Base-by-base conservation (phyloP, 192 early-diverging fungal genomes). In the Coemansia brasiliensis region DNA sequence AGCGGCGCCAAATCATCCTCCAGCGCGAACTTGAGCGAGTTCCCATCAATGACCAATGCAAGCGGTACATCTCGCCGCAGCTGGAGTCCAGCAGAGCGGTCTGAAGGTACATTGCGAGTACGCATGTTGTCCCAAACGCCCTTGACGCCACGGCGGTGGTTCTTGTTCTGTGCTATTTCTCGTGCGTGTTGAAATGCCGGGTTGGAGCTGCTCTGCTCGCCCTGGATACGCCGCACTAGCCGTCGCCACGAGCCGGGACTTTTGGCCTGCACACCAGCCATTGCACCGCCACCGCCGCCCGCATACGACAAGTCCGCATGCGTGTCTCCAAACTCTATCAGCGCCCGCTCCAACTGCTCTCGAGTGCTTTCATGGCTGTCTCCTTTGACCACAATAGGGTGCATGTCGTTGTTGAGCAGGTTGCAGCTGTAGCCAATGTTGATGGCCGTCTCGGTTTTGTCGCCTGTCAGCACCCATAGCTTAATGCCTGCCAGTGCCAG, bases 381-480 rank as follows among this genome's bases (percentile, higher is more conserved):
- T 16, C 76, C 85, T 21, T 83, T 76, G 35, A 98, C 83, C 22
- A 94, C 79, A 6, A 96, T 84, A 12, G 94, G 73, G 57, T 88
- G 84, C 93, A 94, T 95, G 37, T 89, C 87, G 24, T 79, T 75
- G 41, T 86, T 83, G 4, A 98, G 76, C 41, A 99, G 72, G 55
- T 95, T 95, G 80, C 93, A 94, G 13, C 94, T 90, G 54, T 91
- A 92, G 15, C 94, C 96, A 79, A 98, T 98, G 65, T 96, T 95
- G 69, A 98, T 96, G 2, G 96, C 96, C 0, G 96, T 98, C 61
- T 97, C 94, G 42, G 90, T 88, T 75, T 98, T 98, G 80, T 98
- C 94, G 16, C 94, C 96, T 0, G 96, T 98, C 54, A 97, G 79
- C 37, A 98, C 93, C 94, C 96, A 98, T 35, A 97, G 72, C 74